Evolutionary conservation across 352 stramenopile species (phyloP), one percentile per base, ranked within the genome.

Genomic region (Aphanomyces euteiches): DNA sequence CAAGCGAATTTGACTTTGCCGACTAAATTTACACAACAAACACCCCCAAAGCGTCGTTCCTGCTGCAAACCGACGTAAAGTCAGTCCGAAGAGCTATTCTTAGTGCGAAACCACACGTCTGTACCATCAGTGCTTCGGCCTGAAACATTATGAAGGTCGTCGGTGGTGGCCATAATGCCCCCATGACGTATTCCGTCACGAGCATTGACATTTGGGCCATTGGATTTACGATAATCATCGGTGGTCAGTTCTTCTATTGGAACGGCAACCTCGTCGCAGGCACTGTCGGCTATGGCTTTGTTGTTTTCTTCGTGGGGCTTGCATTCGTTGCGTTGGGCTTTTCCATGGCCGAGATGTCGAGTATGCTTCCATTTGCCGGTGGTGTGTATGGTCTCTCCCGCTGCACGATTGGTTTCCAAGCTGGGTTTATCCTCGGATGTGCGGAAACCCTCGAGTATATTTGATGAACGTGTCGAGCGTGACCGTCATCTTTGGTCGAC

Each of bases 171-270:
- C n/a, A n/a, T n/a, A n/a, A n/a, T n/a, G n/a, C n/a, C n/a, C 50
- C n/a, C 50, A 58, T 58, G 21, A 2, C 28, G 37, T 34, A 58
- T 8, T n/a, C 50, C 1, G n/a, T 38, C 50, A 10, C n/a, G 8
- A 58, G 50, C 50, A 34, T 72, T 10, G 76, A 81, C 53, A 72
- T 80, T 15, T 78, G 65, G 66, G 57, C 70, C 17, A 67, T 80
- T 28, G 75, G 75, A 4, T 56, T 80, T 37, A 72, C 75, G 1
- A 80, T 78, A 50, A 71, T 73, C 2, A 50, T 80, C 28, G 75
- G 70, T 37, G 75, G 75, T 15, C 75, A 80, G 57, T 78, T 77
- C 53, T 75, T 72, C 38, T 73, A 47, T 12, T 80, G 75, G 75
- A 80, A 80, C 67, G 67, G 28, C 34, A 73, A 73, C 2, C 64